Conservation (phyloP, 768 basidiomycete genomes). For the Mycena vitilis region DNA sequence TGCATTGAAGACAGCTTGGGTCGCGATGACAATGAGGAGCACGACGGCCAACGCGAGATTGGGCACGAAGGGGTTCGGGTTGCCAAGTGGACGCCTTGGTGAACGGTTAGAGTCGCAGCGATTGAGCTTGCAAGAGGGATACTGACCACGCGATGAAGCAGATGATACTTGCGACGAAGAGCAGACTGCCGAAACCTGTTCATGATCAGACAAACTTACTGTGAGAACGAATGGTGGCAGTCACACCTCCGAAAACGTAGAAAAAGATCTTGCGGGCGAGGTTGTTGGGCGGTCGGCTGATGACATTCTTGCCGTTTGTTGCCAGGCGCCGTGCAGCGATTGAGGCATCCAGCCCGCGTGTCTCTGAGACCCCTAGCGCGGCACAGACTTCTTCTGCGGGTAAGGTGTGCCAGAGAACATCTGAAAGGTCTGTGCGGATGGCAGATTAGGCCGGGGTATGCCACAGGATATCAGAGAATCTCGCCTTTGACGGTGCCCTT, state of each 20-base stretch:
- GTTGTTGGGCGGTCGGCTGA: constrained; percentile 61
- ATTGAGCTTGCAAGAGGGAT: constrained; percentile 4
- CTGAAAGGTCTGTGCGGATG: constrained; percentile 48
- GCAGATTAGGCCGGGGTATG: background rate
- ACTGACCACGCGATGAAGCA: constrained; percentile 64
- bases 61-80: constrained; percentile 61
- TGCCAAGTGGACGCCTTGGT: constrained; percentile 68
- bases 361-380: constrained; percentile 57
- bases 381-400: constrained; percentile 53
- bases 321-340: constrained; percentile 61
- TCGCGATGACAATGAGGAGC: constrained; percentile 54
- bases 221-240: too few relatives aligned
- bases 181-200: constrained; percentile 57
- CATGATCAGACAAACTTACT: background rate
- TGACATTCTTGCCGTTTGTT: constrained; percentile 60
- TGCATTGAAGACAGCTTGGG: constrained; percentile 59
- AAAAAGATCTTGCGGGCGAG: constrained; percentile 56
- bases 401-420: constrained; percentile 62
- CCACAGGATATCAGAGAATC: background rate
- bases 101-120: constrained; percentile 28
- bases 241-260: constrained; percentile 65
- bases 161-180: constrained; percentile 59
- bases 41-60: constrained; percentile 73
- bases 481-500: constrained; percentile 34
- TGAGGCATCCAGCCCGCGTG: constrained; percentile 59